phyloP scores from a whole-genome alignment of 371 early-diverging fungal species.

The Synchytrium microbalum region DNA sequence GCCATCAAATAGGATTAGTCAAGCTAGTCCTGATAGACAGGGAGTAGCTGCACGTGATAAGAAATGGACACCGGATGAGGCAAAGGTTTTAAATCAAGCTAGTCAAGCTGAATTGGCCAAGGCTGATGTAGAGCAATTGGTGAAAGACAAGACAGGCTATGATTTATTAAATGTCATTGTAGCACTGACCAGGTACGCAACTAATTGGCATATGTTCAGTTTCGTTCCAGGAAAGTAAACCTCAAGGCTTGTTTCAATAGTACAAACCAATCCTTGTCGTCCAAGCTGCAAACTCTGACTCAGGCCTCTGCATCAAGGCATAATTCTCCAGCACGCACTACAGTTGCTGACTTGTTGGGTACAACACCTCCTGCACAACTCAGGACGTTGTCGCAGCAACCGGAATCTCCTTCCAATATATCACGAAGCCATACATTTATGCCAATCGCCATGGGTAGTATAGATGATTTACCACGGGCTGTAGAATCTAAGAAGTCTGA shows the following conservation, averaged over 20 bases:
- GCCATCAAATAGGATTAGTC: background rate
- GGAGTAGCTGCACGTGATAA: background rate
- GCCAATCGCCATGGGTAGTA: background rate
- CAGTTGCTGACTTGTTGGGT: background rate
- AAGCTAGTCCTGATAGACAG: background rate
- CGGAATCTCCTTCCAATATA: background rate
- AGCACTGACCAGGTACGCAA: constrained; percentile 1
- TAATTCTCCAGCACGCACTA: background rate
- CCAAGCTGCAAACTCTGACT: background rate
- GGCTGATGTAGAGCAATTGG: background rate
- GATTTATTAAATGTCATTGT: constrained; percentile 5
- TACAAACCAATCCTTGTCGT: background rate
- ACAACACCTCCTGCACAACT: background rate
- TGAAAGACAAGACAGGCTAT: background rate
- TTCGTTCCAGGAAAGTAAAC: background rate
- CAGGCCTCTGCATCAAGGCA: background rate
- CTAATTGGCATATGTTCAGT: background rate
- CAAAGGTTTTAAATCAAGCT: background rate
- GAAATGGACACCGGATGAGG: background rate
- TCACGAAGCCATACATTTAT: background rate
- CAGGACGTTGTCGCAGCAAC: background rate
- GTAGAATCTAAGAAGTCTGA: no score
- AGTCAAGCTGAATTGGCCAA: background rate
- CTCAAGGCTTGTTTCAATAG: background rate
- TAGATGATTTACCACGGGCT: background rate